Conservation (phyloP, 495 filamentous ascomycete genomes). For the Aspergillus leporis region DNA sequence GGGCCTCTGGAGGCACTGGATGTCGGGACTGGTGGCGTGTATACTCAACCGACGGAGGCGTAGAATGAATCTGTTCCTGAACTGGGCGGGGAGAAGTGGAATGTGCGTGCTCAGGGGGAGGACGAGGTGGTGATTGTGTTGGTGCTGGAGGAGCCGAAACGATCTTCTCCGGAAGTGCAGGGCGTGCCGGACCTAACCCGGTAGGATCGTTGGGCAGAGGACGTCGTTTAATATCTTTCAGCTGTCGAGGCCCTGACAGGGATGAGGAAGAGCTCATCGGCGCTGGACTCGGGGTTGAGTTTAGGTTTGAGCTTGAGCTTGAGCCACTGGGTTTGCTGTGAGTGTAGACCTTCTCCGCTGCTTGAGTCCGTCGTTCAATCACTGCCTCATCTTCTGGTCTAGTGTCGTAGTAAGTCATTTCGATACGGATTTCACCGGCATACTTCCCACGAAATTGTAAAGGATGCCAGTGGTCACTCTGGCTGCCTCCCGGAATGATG, state of each 20-base stretch:
- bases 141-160: constrained; percentile 23
- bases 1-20: constrained; percentile 18
- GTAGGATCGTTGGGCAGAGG: constrained; percentile 76
- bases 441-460: constrained; percentile 88
- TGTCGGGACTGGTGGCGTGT: constrained; percentile 24
- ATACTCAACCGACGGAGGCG: constrained; percentile 19
- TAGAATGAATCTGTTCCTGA: constrained; percentile 26
- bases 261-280: constrained; percentile 24
- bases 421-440: constrained; percentile 90
- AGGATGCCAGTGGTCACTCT: constrained; percentile 88
- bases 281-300: constrained; percentile 1
- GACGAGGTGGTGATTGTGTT: not conserved
- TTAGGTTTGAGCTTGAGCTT: not conserved
- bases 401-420: constrained; percentile 94
- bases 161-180: constrained; percentile 27
- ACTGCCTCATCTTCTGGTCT: constrained; percentile 72
- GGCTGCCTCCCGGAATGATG: constrained; percentile 81
- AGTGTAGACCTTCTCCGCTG: constrained; percentile 33
- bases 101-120: constrained; percentile 16
- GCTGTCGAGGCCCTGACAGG: constrained; percentile 60
- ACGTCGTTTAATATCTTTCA: constrained; percentile 69
- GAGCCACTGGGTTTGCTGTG: constrained; percentile 20
- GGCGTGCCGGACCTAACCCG: constrained; percentile 32
- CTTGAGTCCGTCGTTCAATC: constrained; percentile 54
- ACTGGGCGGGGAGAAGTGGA: constrained; percentile 26